phyloP scores from a whole-genome alignment of 345 rosid genomes.

The Microthlaspi erraticum region DNA sequence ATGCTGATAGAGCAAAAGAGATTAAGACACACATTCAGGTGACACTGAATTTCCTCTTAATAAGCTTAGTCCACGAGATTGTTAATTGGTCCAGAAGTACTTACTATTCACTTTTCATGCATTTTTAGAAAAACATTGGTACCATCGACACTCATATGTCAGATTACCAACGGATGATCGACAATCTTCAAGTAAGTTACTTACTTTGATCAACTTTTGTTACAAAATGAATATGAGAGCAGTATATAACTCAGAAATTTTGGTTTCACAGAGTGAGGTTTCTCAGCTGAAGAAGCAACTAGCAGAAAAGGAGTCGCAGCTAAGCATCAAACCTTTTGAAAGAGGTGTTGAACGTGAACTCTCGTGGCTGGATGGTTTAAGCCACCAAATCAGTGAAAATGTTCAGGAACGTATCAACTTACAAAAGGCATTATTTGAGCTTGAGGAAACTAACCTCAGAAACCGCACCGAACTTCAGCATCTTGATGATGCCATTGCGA shows the following conservation, averaged over 20 bases:
- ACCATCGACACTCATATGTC: conserved; percentile 84
- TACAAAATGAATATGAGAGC: not conserved
- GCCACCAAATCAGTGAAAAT: conserved; percentile 95
- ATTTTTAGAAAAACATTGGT: conserved; percentile 85
- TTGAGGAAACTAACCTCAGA: conserved; percentile 83
- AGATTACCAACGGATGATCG: conserved; percentile 97
- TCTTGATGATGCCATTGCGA: conserved; percentile 84
- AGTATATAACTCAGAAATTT: conserved; percentile 28
- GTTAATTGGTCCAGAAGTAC: conserved; percentile 22
- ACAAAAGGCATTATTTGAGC: conserved; percentile 90
- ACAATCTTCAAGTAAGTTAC: conserved; percentile 80
- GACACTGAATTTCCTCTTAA: conserved; percentile 9
- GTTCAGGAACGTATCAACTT: conserved; percentile 93
- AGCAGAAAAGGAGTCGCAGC: conserved; percentile 83
- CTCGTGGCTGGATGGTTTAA: conserved; percentile 83
- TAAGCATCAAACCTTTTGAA: conserved; percentile 72
- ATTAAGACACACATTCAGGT: conserved; percentile 86
- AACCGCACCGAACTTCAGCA: conserved; percentile 81
- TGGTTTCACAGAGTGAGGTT: conserved; percentile 72
- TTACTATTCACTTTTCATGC: conserved; percentile 28
- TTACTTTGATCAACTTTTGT: not conserved
- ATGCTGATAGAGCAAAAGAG: conserved; percentile 99
- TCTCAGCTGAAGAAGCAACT: conserved; percentile 77
- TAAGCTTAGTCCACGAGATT: conserved; percentile 3
- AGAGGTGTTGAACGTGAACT: conserved; percentile 81